Base-by-base conservation (phyloP, 1,139 yeast species). In the Geotrichum candidum region DNA sequence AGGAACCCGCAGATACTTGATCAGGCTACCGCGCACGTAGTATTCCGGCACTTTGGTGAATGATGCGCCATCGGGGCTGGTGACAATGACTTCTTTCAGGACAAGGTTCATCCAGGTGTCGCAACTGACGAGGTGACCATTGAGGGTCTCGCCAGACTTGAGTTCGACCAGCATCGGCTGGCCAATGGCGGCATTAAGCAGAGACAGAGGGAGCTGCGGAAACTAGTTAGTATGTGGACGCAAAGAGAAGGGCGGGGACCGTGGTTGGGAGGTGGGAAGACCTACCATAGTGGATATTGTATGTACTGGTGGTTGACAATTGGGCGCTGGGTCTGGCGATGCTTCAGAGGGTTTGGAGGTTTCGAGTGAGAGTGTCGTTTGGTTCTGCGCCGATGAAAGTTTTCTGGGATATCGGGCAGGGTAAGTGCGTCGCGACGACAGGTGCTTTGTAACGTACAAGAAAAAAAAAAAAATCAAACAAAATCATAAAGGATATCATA, bases 81-180 rank as follows among this genome's bases (percentile, higher is more conserved):
- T 84, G 72, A 88, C 92, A 59, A 86, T 84, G 27, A 88, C 98
- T 67, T 91, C 86, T 54, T 80, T 80, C 62, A 95, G 80, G 0
- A 96, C 90, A 68, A 95, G 80, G 73, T 94, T 94, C 99, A 95
- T 95, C 92, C 96, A 90, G 51, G 90, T 86, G 73, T 95, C 99
- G 70, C 96, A 91, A 71, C 89, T 88, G 63, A 86, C 84, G 65
- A 95, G 80, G 65, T 84, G 84, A 51, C 99, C 99, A 71, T 88
- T 89, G 63, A 91, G 80, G 15, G 95, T 86, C 71, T 90, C 97
- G 45, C 98, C 97, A 62, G 88, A 87, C 74, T 95, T 95, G 73
- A 95, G 83, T 75, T 94, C 99, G 62, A 95, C 91, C 72, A 88
- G 82, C 71, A 94, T 82, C 51, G 91, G 90, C 72, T 90, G 92